A percentile compares a stretch with the other conserved stretches of the same genome.
phyloP scores from a whole-genome alignment of 345 rosid species.

The Eucalyptus albens region DNA sequence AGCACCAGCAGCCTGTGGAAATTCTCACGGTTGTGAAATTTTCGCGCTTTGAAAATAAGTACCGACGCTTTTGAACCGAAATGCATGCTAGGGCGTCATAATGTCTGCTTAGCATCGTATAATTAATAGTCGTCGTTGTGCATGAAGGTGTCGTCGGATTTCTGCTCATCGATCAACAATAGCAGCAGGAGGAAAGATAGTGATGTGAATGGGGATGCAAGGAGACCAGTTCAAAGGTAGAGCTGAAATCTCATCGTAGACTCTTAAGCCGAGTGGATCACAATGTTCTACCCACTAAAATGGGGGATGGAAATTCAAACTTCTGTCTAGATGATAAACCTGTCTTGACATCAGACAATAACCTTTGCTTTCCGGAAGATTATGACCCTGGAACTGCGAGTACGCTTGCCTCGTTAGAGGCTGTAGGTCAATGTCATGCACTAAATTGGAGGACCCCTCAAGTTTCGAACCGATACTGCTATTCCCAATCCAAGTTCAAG shows the following conservation, averaged over 20 bases:
- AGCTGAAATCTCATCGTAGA: not conserved
- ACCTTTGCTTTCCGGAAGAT: not conserved
- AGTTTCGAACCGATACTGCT: not conserved
- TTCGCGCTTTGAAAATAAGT: not conserved
- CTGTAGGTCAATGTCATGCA: not conserved
- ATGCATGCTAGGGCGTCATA: not conserved
- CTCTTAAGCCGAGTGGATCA: not conserved
- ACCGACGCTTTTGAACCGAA: rapidly evolving
- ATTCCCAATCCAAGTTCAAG: not conserved
- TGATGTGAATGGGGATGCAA: not conserved
- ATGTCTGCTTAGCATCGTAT: not conserved
- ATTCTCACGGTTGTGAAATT: not conserved
- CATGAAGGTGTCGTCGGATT: not conserved
- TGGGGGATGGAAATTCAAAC: not conserved
- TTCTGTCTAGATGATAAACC: not conserved
- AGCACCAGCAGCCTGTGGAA: not conserved
- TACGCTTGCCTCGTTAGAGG: not conserved
- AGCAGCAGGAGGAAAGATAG: not conserved
- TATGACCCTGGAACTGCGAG: not conserved
- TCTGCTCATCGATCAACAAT: not conserved
- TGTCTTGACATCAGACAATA: not conserved
- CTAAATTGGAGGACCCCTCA: not conserved
- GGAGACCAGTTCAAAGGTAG: not conserved
- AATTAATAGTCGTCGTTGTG: not conserved
- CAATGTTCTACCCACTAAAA: not conserved